phyloP scores from a whole-genome alignment of 768 basidiomycete species.

The Suillus cothurnatus region DNA sequence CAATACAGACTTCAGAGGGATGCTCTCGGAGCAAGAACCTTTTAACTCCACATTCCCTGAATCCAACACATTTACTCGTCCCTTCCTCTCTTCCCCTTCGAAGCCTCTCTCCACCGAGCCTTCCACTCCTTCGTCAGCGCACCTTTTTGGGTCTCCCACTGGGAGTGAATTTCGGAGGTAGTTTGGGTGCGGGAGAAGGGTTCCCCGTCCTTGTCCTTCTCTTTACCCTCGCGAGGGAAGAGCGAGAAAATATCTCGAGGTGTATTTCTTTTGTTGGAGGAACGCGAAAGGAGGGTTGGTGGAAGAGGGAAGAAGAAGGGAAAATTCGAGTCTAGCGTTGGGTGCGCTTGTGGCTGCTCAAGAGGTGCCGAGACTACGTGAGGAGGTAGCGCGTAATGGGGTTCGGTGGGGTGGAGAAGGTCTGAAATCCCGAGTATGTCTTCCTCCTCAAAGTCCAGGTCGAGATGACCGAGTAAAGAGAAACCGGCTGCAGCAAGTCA shows the following conservation, averaged over 20 bases:
- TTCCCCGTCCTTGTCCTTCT: constrained; percentile 53
- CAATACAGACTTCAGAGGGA: not conserved
- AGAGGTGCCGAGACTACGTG: constrained; percentile 8
- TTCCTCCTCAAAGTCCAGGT: constrained; percentile 72
- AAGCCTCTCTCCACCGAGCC: constrained; percentile 72
- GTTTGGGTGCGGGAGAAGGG: constrained; percentile 25
- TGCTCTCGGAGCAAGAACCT: not conserved
- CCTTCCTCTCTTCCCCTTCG: constrained; percentile 60
- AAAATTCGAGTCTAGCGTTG: constrained; percentile 52
- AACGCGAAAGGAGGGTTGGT: constrained; percentile 23
- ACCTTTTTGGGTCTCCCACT: constrained; percentile 71
- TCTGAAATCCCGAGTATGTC: constrained; percentile 38
- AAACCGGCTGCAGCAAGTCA: constrained; percentile 51
- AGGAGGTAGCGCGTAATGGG: constrained; percentile 1
- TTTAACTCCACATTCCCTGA: not conserved
- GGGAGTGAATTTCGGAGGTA: constrained; percentile 55
- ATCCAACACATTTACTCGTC: constrained; percentile 29
- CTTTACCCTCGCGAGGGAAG: constrained; percentile 42
- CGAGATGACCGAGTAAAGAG: constrained; percentile 74
- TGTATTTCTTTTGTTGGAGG: constrained; percentile 17
- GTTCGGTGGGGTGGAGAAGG: constrained; percentile 23
- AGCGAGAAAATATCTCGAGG: constrained; percentile 26
- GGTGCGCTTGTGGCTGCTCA: constrained; percentile 17
- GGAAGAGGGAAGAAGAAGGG: constrained; percentile 67
- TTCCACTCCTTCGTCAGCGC: constrained; percentile 80